Percentiles rank a stretch among this genome's conserved stretches.
Evolutionary conservation across 1,139 yeast species (phyloP).

Genomic region (Suhomyces panamericanus): DNA sequence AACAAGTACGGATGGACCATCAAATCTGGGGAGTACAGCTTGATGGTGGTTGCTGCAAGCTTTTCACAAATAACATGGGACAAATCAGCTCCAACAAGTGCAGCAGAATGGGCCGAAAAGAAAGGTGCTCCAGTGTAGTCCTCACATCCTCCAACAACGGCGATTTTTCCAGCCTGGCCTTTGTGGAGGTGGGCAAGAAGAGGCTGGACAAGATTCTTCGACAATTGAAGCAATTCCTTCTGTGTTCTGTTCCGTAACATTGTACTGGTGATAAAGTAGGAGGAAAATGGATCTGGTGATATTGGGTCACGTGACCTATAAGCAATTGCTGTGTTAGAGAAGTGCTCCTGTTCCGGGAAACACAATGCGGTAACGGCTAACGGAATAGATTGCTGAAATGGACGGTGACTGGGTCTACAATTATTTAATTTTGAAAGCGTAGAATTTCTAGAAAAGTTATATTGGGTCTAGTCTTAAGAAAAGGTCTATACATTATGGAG

Average conservation of each 20-base stretch:
- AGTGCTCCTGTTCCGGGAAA: no score
- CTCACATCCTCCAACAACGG: conserved; percentile 90
- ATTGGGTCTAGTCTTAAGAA: no score
- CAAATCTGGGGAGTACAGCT: conserved; percentile 84
- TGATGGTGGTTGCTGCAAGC: conserved; percentile 77
- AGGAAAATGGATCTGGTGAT: not conserved
- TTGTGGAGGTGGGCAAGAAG: conserved; percentile 71
- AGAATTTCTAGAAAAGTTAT: no score
- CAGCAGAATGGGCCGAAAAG: conserved; percentile 83
- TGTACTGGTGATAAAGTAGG: not conserved
- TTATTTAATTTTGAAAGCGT: no score
- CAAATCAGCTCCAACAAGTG: conserved; percentile 84
- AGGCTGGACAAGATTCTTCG: conserved; percentile 71
- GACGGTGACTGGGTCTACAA: no score
- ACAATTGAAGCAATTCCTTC: conserved; percentile 48
- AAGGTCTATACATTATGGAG: no score
- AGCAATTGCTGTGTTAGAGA: not conserved
- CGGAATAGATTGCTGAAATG: no score
- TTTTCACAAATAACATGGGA: conserved; percentile 84
- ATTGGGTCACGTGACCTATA: not conserved
- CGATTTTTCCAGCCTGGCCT: conserved; percentile 90
- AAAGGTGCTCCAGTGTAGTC: conserved; percentile 97
- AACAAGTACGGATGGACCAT: conserved; percentile 93
- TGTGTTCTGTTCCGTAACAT: conserved; percentile 34
- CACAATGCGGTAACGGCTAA: no score